Evolutionary conservation across 1,284 basidiomycete species (phyloP), one percentile per base, ranked within the genome.

Genomic region (Amylostereum areolatum): DNA sequence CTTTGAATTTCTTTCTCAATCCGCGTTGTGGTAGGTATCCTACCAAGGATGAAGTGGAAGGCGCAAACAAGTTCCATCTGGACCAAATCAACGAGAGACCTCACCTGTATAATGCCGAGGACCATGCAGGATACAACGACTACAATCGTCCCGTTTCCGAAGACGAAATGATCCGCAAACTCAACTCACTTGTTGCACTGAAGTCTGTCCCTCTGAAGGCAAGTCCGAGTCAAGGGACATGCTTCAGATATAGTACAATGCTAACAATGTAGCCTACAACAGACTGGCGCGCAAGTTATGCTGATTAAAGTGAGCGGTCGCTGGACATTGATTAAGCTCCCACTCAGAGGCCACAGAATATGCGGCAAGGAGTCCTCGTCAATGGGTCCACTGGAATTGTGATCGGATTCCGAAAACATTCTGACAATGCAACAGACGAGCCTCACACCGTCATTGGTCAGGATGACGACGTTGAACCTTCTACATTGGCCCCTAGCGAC

Each of bases 331-430:
- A 18, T 41, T 9, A 27, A n/a, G 11, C 36, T 54, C 30, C 52
- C 41, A 9, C 4, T 43, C 7, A 11, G n/a, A 28, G 10, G 28
- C 25, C 28, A 34, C 39, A 83, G 68, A 83, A 84, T 52, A 66
- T 77, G 45, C 73, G 61, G 65, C 63, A 81, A 76, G 52, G 73
- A 56, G 33, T 70, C 25, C 74, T 97, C 2, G 93, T 97, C 45
- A 98, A 98, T 61, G 94, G 94, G 0, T 90, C 86, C 27, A 83
- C 95, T 62, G 94, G 94, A 29, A 79, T 75, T 44, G 80, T 98
- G 12, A 62, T 85, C n/a, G 78, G 74, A 0, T 96, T 96, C 60
- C 55, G 49, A 55, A 66, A 59, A 4, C 36, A 46, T 33, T 28
- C 30, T 4, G 51, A 49, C 29, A 24, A 11, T 11, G 10, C 34